Conservation (phyloP, 805 yeast species). For the Candida morakotiae region DNA sequence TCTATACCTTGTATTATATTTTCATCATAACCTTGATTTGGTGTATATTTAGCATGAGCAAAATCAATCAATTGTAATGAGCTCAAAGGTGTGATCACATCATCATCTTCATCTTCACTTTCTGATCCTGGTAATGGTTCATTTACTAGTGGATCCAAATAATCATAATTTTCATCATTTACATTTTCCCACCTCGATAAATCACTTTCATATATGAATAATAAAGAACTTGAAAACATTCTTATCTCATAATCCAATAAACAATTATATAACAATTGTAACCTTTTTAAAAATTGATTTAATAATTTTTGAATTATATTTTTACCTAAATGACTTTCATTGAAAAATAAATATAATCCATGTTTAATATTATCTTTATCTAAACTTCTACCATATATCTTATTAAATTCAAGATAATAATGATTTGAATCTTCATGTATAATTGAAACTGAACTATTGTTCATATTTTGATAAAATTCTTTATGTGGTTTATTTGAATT, state of each 20-base stretch:
- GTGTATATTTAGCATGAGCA: conserved; percentile 72
- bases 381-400: conserved; percentile 66
- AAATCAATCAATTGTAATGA: conserved; percentile 75
- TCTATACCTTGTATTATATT: conserved; percentile 69
- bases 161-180: conserved; percentile 34
- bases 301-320: conserved; percentile 28
- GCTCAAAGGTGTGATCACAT: conserved; percentile 41
- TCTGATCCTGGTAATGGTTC: conserved; percentile 5
- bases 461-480: conserved; percentile 14
- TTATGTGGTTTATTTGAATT: conserved; percentile 12
- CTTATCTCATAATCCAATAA: conserved; percentile 59
- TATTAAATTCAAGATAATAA: conserved; percentile 53
- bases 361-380: conserved; percentile 36
- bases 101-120: conserved; percentile 16
- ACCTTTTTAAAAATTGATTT: conserved; percentile 47
- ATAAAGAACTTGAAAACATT: conserved; percentile 66
- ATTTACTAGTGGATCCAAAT: conserved; percentile 24
- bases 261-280: conserved; percentile 65
- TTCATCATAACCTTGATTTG: conserved; percentile 67
- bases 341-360: conserved; percentile 47
- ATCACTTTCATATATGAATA: conserved; percentile 74
- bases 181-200: conserved; percentile 44
- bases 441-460: conserved; percentile 12
- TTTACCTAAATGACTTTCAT: conserved; percentile 20
- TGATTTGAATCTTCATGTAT: conserved; percentile 18